Evolutionary conservation across 257 asterid species (phyloP), one percentile per base, ranked within the genome.

Genomic region (Ajuga chamaepitys): DNA sequence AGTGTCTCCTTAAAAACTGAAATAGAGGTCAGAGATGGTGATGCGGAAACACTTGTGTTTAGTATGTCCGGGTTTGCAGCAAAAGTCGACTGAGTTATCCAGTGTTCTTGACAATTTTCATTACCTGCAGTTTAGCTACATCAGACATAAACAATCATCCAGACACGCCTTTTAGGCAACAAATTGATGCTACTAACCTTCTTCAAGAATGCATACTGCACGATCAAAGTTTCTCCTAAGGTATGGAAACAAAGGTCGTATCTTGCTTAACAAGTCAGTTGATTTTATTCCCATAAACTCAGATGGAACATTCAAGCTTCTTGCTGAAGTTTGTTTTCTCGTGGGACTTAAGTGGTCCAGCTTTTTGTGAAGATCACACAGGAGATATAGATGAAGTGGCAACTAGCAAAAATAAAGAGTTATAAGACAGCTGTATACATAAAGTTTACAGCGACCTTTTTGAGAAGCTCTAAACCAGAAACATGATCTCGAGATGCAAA

Each of bases 301-400:
- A 38, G 76, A 76, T 60, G 82, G 72, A 61, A 67, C 70, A 66
- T 63, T 74, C 73, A 64, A 48, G 70, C 75, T 58, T 64, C 71
- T 80, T 62, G 71, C 79, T 66, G 62, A 67, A 44, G 20, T 47
- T 72, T 74, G 91, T 83, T 83, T 85, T 73, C 74, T 74, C 42
- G 78, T 41, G 56, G 89, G 87, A 77, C 77, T 75, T 20, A 74
- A 72, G 66, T 64, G 68, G 62, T 80, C 89, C 85, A 89, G 80
- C 81, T 85, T 85, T 76, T 77, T 82, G 82, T 80, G 82, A 68
- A 87, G 91, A 79, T 89, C 95, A 58, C 89, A 83, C 70, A 85
- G 76, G 74, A 89, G 82, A 82, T 87, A 85, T 58, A 87, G 82
- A 80, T 82, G 85, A 73, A 89, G 89, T 18, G 91, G 95, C 74